phyloP scores from a whole-genome alignment of 2,329 filamentous ascomycete genomes.

The Bipolaris bicolor region DNA sequence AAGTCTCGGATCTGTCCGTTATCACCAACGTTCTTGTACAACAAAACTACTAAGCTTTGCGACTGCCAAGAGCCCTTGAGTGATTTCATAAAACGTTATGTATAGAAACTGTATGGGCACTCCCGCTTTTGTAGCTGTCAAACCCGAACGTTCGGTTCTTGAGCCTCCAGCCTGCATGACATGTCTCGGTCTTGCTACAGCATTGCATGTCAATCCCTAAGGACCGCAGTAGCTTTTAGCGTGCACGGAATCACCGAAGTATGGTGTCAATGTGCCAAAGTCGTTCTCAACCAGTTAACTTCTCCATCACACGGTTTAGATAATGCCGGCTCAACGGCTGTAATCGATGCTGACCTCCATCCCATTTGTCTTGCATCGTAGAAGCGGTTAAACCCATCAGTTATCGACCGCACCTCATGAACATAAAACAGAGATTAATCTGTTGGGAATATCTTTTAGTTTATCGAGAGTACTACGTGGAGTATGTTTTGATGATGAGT shows the following conservation, averaged over 20 bases:
- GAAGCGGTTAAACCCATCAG: background rate
- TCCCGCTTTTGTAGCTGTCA: background rate
- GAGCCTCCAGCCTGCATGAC: background rate
- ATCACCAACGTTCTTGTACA: background rate
- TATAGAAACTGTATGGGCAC: background rate
- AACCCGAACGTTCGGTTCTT: background rate
- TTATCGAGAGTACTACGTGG: background rate
- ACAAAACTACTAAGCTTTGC: background rate
- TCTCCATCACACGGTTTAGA: background rate
- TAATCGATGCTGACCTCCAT: background rate
- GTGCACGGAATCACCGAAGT: background rate
- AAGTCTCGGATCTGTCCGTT: background rate
- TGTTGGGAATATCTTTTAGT: background rate
- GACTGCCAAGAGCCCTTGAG: background rate
- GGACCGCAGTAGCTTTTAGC: background rate
- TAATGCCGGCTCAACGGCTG: background rate
- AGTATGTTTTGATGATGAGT: background rate
- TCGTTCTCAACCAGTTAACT: background rate
- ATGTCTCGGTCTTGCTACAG: background rate
- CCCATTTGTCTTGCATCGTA: background rate
- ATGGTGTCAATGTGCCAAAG: background rate
- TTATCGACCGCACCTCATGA: background rate
- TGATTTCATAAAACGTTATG: background rate
- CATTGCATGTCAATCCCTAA: background rate
- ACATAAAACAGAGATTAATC: background rate